phyloP scores from a whole-genome alignment of 345 rosid species.

The Populus euphratica region DNA sequence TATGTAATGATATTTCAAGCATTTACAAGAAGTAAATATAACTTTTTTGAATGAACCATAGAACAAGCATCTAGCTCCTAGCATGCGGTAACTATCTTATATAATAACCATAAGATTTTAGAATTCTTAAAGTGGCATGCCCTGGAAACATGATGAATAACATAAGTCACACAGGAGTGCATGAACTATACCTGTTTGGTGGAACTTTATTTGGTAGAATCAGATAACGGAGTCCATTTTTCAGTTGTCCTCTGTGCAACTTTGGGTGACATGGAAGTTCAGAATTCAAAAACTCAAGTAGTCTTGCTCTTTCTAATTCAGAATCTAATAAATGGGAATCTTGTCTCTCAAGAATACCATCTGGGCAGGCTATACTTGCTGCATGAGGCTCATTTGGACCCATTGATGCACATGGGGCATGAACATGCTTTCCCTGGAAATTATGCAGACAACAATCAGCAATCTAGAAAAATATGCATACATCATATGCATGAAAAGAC shows the following conservation, averaged over 20 bases:
- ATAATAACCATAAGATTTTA: not conserved
- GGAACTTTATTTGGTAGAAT: conserved; percentile 97
- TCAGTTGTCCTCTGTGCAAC: conserved; percentile 72
- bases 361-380: conserved; percentile 78
- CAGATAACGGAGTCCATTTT: conserved; percentile 94
- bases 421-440: conserved; percentile 46
- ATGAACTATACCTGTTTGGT: conserved; percentile 61
- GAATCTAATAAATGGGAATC: conserved; percentile 52
- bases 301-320: conserved; percentile 41
- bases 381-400: conserved; percentile 99
- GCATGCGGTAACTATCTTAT: not conserved
- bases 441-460: not conserved
- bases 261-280: conserved; percentile 91
- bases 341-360: conserved; percentile 69
- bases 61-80: conserved; percentile 7
- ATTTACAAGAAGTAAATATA: not conserved
- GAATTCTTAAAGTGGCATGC: not conserved
- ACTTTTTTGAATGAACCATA: not conserved
- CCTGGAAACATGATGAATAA: not conserved
- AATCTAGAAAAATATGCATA: not conserved
- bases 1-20: not conserved
- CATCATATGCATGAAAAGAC: not conserved
- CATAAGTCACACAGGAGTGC: not conserved
- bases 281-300: conserved; percentile 56
- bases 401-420: conserved; percentile 60